Evolutionary conservation across 2,329 filamentous ascomycete genomes (phyloP), one percentile per base, ranked within the genome.

Genomic region (Aureobasidium sp.): DNA sequence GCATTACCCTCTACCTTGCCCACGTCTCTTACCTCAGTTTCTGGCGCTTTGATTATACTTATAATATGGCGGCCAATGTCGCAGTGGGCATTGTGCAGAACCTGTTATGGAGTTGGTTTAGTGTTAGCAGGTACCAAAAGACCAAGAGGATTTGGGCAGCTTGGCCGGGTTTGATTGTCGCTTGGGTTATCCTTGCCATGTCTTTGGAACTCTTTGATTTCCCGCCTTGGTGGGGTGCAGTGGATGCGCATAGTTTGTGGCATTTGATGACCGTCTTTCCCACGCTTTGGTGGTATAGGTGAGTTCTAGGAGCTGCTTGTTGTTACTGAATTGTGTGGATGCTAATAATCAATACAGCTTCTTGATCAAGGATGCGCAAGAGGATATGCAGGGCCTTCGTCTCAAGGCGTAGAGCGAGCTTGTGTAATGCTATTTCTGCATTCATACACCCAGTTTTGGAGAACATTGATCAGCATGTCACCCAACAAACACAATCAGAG

Each of bases 31-130:
- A 96, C 73, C 81, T 99, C 60, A 90, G 87, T 70, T 84, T 91
- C 67, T 90, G 92, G 79, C 80, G 81, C 21, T 99, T 94, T 89
- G 89, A 97, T 74, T 99, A 99, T 73, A 89, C 88, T 5, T 99
- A 99, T 77, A 99, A 99, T 73, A 97, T 99, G 91, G 86, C 88
- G 1, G 94, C 92, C 57, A 99, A 97, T 70, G 89, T 99, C 21
- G 85, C 83, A 3, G 84, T 89, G 13, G 94, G 94, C 4, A 79
- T 91, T 44, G 74, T 92, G 4, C 87, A 91, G 71, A 96, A 97
- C 69, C 59, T 86, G 4, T 76, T 97, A 62, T 97, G 94, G 94
- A 89, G 82, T 47, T 88, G 84, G 74, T 97, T 96, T 75, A 92
- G 89, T 72, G 84, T 89, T 67, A 77, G 78, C 66, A 83, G 87